A percentile compares a stretch with the other conserved stretches of the same genome.
These are phyloP conservation scores for Trichoderma gracile DNA, from an alignment of 2,329 filamentous ascomycete genomes.

Conservation along the genomic window DNA sequence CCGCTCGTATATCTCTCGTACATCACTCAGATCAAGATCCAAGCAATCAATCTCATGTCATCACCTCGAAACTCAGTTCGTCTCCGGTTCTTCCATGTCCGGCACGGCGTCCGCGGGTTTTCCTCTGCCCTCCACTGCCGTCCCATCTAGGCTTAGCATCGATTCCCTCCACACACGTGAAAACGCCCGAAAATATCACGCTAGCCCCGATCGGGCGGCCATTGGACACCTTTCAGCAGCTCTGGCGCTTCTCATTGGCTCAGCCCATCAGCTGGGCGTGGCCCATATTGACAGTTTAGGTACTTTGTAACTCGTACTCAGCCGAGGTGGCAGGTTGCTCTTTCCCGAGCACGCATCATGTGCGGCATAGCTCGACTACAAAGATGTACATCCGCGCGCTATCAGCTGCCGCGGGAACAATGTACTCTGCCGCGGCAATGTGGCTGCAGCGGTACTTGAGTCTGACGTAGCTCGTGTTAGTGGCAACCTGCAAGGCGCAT, in stretches of 20 bases:
- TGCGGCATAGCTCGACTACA: not conserved
- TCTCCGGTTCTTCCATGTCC: slow-evolving; percentile 17
- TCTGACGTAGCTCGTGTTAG: slow-evolving; percentile 11
- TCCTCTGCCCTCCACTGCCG: not conserved
- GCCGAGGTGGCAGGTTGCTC: slow-evolving; percentile 9
- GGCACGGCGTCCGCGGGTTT: slow-evolving; percentile 25
- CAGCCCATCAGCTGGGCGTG: not conserved
- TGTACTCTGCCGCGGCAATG: slow-evolving; percentile 2
- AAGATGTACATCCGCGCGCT: not conserved
- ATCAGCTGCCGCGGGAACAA: not conserved
- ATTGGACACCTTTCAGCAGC: not conserved
- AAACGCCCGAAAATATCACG: not conserved
- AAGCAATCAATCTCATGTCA: not conserved
- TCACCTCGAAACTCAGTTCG: not conserved
- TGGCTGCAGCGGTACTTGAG: not conserved
- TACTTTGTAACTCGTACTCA: too few species aligned
- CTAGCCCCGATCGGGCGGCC: not conserved
- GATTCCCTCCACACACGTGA: slow-evolving; percentile 17
- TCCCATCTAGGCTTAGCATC: slow-evolving; percentile 10
- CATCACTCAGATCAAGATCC: not conserved
- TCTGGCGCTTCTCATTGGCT: not conserved
- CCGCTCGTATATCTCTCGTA: not conserved
- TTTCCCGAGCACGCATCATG: slow-evolving; percentile 21
- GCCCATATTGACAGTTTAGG: not conserved
- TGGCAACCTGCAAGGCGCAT: slow-evolving; percentile 19